These are phyloP conservation scores for Zygosaccharomyces gambellarensis DNA, from an alignment of 805 yeast species.

Conservation along the genomic window DNA sequence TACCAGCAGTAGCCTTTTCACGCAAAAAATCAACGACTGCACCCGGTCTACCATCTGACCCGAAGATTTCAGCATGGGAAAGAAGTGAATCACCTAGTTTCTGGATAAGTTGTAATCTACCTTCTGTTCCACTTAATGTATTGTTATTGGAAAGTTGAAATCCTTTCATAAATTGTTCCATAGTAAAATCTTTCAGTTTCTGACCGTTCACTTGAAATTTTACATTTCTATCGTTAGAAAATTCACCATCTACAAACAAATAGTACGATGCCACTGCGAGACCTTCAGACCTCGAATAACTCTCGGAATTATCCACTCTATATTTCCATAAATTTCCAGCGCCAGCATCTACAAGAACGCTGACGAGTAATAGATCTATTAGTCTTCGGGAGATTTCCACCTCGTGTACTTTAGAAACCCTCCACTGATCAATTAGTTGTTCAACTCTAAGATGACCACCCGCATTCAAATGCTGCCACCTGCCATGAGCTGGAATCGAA, in stretches of 20 bases:
- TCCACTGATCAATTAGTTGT: conserved; percentile 39
- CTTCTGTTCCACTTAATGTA: conserved; percentile 51
- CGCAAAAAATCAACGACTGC: conserved; percentile 47
- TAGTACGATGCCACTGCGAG: conserved; percentile 56
- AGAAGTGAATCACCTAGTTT: conserved; percentile 46
- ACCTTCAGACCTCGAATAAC: conserved; percentile 51
- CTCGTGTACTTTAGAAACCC: conserved; percentile 30
- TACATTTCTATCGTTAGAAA: conserved; percentile 37
- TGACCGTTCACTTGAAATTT: conserved; percentile 43
- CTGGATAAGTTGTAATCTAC: conserved; percentile 45
- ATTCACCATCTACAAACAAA: conserved; percentile 47
- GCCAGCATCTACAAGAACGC: conserved; percentile 64
- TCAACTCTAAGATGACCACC: conserved; percentile 45
- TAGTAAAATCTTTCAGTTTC: conserved; percentile 36
- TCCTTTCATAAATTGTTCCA: conserved; percentile 36
- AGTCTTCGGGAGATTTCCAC: conserved; percentile 49
- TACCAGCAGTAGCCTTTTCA: conserved; percentile 13
- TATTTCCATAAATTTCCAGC: conserved; percentile 59
- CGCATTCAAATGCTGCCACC: conserved; percentile 62
- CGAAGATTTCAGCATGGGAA: conserved; percentile 41
- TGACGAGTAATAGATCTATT: conserved; percentile 54
- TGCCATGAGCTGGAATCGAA: conserved; percentile 59
- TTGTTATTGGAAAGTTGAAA: conserved; percentile 48
- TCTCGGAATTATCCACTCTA: conserved; percentile 35
- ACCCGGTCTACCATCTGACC: conserved; percentile 48